phyloP scores from a whole-genome alignment of 2,329 filamentous ascomycete species.

The Fusarium anthophilum region DNA sequence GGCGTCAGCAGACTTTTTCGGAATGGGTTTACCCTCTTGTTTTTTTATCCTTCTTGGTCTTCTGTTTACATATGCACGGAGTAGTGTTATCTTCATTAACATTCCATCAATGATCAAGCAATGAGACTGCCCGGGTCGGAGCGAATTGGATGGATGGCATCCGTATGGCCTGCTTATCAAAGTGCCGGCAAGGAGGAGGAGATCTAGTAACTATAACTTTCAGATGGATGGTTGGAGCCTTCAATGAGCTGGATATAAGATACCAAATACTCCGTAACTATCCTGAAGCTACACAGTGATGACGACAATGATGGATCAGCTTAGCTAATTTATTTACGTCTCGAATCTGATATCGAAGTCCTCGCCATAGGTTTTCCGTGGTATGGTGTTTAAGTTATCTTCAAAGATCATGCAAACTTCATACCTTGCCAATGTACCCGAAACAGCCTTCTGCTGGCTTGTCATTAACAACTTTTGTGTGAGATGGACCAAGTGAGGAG shows the following conservation, averaged over 20 bases:
- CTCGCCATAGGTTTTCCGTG: background rate
- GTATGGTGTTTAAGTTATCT: background rate
- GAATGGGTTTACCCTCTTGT: background rate
- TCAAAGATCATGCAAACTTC: background rate
- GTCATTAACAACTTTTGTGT: background rate
- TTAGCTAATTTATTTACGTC: background rate
- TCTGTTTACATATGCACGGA: background rate
- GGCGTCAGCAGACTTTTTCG: constrained; percentile 23
- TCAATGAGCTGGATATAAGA: background rate
- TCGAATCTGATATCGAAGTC: background rate
- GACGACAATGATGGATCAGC: constrained; percentile 10
- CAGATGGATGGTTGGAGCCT: background rate
- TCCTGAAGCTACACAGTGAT: background rate
- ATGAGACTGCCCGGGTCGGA: background rate
- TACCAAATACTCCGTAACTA: background rate
- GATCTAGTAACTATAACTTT: background rate
- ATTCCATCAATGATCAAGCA: constrained; percentile 8
- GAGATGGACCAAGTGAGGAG: background rate
- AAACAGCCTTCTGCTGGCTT: background rate
- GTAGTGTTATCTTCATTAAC: background rate
- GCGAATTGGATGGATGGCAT: constrained; percentile 5
- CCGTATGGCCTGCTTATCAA: background rate
- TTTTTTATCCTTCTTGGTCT: background rate
- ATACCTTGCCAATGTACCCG: background rate
- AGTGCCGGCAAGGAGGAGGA: constrained; percentile 1